A percentile compares a stretch with the other conserved stretches of the same genome.
Evolutionary conservation across 1,139 yeast species (phyloP).

Genomic region (Kodamaea derodonti): DNA sequence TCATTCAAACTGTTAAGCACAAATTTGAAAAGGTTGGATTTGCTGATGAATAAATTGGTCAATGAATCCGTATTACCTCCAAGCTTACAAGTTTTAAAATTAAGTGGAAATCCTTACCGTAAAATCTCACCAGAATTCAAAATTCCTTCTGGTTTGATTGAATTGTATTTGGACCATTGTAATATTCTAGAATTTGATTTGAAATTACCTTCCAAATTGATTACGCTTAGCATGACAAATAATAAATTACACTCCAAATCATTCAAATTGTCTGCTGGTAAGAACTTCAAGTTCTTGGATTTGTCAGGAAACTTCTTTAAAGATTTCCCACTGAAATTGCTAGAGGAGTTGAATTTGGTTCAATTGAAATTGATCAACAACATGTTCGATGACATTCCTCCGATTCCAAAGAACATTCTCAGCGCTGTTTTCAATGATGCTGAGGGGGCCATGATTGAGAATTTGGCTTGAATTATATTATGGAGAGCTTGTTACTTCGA

Average conservation of each 20-base stretch:
- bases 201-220: conserved; percentile 4
- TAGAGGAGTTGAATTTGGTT: conserved; percentile 4
- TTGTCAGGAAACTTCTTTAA: conserved; percentile 12
- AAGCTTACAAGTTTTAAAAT: conserved; percentile 3
- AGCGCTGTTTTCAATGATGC: conserved; percentile 11
- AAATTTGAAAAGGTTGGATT: conserved; percentile 5
- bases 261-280: conserved; percentile 2
- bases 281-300: conserved; percentile 6
- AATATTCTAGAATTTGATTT: conserved; percentile 7
- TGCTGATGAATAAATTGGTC: conserved; percentile 7
- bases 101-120: conserved; percentile 8
- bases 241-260: conserved; percentile 11
- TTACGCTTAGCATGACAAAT: conserved; percentile 7
- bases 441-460: conserved; percentile 8
- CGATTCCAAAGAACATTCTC: conserved; percentile 5
- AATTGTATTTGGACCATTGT: conserved; percentile 8
- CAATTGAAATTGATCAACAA: conserved; percentile 10
- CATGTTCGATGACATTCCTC: conserved; percentile 11
- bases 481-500: too few relatives aligned
- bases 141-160: conserved; percentile 5
- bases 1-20: conserved; percentile 1
- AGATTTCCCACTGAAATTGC: conserved; percentile 6
- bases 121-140: conserved; percentile 6
- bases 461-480: too few relatives aligned
- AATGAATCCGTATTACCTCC: conserved; percentile 5